A percentile compares a stretch with the other conserved stretches of the same genome.
phyloP scores from a whole-genome alignment of 2,329 filamentous ascomycete species.

The Pseudogymnoascus destructans region DNA sequence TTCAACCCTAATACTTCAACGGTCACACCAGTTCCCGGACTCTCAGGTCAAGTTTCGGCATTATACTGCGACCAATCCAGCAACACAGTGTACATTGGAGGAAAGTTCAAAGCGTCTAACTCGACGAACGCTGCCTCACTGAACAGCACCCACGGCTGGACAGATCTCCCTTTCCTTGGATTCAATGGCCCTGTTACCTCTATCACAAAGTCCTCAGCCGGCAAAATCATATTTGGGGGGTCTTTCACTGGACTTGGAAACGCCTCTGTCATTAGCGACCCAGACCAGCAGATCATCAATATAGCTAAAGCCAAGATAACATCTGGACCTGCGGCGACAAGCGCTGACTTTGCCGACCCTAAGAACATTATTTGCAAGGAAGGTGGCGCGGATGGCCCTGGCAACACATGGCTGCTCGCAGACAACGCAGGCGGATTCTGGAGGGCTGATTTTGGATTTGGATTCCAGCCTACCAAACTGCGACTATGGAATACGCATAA shows the following conservation, averaged over 20 bases:
- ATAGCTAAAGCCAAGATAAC: conserved; percentile 65
- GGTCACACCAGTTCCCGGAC: conserved; percentile 62
- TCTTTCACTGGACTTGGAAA: conserved; percentile 82
- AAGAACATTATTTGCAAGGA: conserved; percentile 73
- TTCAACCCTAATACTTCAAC: conserved; percentile 61
- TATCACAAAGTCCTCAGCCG: conserved; percentile 66
- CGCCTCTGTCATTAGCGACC: conserved; percentile 50
- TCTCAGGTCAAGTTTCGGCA: conserved; percentile 70
- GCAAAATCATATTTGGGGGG: conserved; percentile 85
- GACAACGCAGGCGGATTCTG: conserved; percentile 69
- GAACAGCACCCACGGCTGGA: conserved; percentile 55
- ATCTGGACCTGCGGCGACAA: conserved; percentile 47
- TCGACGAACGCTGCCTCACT: conserved; percentile 86
- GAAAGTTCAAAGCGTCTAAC: conserved; percentile 65
- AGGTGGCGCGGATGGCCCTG: conserved; percentile 49
- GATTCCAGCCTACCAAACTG: conserved; percentile 75
- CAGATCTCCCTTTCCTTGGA: conserved; percentile 75
- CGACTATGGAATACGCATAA: conserved; percentile 78
- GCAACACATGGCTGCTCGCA: conserved; percentile 69
- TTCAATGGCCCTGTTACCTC: conserved; percentile 88
- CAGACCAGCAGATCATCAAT: conserved; percentile 71
- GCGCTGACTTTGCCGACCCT: conserved; percentile 58
- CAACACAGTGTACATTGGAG: conserved; percentile 80
- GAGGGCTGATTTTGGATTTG: conserved; percentile 71
- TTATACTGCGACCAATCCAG: conserved; percentile 68